Evolutionary conservation across 176 grass and related monocot genomes (phyloP), one percentile per base, ranked within the genome.

Genomic region (Raddia distichophylla): DNA sequence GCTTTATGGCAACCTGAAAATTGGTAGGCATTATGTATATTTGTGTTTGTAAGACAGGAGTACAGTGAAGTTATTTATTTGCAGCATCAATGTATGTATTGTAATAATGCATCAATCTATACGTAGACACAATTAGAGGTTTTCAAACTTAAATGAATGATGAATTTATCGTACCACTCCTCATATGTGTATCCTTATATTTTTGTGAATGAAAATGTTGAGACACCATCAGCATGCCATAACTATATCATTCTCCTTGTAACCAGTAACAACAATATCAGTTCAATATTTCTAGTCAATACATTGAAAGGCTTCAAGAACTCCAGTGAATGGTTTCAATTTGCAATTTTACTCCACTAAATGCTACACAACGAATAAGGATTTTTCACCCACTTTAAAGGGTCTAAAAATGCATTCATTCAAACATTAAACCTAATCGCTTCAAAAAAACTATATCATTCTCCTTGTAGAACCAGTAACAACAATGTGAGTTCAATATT

Each of bases 1-100:
- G 79, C 77, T 94, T 94, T 81, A 94, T 91, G 52, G 89, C 91
- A 64, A 97, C 66, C 91, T 97, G 68, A 67, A 67, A 78, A 85
- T 69, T 44, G 5, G 37, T 12, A 3, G 16, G 48, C n/a, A 77
- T 45, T 14, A 73, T 60, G 76, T n/a, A 75, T 10, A 15, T 1
- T 2, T 10, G 20, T 56, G 40, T 2, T n/a, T 17, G 7, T 37
- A 51, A n/a, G 3, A 32, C 35, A 64, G 5, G 20, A 46, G 37
- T 9, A 46, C 5, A 64, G 6, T 20, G 46, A 37, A 63, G 40
- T 60, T 60, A 2, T 19, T 6, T 43, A 15, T 62, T 7, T 51
- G 17, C 10, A 37, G 43, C n/a, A 20, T 27, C 9, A 47, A 48
- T 69, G 68, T 10, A 10, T 49, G 44, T 32, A 70, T 70, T 10